Evolutionary conservation across 805 yeast species (phyloP).

Genomic region (Helenozyma rhizophorensis): DNA sequence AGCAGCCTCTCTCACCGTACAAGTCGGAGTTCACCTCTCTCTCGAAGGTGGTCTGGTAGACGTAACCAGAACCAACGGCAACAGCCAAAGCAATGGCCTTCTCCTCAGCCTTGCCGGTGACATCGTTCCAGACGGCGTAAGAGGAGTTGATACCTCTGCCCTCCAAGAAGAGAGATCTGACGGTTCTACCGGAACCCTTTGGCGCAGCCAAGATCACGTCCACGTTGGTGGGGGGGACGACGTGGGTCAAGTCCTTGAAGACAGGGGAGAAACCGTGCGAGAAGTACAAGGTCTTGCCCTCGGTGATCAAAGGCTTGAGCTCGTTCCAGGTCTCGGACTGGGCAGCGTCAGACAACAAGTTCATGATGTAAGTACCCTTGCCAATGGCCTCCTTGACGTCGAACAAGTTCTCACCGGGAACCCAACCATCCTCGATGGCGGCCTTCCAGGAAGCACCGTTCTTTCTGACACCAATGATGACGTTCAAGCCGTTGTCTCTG

Average conservation of each 20-base stretch:
- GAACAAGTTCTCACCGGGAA: constrained; percentile 97
- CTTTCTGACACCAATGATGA: constrained; percentile 97
- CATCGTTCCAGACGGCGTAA: constrained; percentile 99
- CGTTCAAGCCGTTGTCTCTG: constrained; percentile 98
- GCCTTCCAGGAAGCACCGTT: constrained; percentile 99
- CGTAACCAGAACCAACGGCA: constrained; percentile 99
- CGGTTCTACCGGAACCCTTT: constrained; percentile 99
- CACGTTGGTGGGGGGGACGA: constrained; percentile 89
- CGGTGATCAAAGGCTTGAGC: constrained; percentile 86
- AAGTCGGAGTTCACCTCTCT: constrained; percentile 98
- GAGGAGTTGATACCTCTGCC: constrained; percentile 99
- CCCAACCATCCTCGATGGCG: constrained; percentile 99
- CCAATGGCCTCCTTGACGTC: constrained; percentile 89
- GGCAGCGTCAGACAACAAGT: constrained; percentile 98
- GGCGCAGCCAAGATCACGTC: constrained; percentile 99
- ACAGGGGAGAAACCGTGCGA: constrained; percentile 99
- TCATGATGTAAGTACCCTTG: constrained; percentile 94
- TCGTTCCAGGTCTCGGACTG: constrained; percentile 96
- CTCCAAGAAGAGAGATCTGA: constrained; percentile 98
- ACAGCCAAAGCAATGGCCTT: constrained; percentile 97
- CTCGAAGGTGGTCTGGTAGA: constrained; percentile 98
- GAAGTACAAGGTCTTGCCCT: constrained; percentile 97
- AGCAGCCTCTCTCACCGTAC: constrained; percentile 99
- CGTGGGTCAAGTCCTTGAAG: constrained; percentile 95
- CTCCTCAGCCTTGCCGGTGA: constrained; percentile 98